Base-by-base conservation (phyloP, 2,329 filamentous ascomycete species). In the Colletotrichum sojae region DNA sequence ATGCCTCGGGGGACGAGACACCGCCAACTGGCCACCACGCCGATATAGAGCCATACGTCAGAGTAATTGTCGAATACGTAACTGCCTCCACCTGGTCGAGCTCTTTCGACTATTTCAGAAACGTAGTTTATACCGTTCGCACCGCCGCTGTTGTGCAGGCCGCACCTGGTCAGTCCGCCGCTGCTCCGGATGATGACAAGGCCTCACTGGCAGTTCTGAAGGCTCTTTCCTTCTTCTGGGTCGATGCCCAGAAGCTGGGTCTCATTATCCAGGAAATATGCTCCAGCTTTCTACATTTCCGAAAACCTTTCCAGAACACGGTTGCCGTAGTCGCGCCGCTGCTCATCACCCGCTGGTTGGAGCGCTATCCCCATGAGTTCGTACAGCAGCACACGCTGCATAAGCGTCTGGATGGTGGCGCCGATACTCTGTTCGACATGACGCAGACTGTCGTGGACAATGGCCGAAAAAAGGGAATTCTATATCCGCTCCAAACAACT, bases 351-450 rank as follows among this genome's bases (percentile, higher is more conserved):
- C 83, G 89, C 71, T 92, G 90, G 90, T 84, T 92, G 43, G 89
- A 91, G 73, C 85, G 89, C 10, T 88, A 87, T 72, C 90, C 90
- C 1, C 79, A 84, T 43, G 90, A 92, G 76, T 92, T 92, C 75
- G 86, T 91, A 54, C 83, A 86, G 66, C 80, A 92, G 67, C 90
- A 92, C 76, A 84, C 84, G 16, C 82, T 84, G 67, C 88, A 88
- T 71, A 88, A 84, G 73, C 85, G 88, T 74, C 83, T 92, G n/a
- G 90, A 92, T 72, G 88, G 86, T 55, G 88, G 88, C 10, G 86
- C 89, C 5, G 90, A 92, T 75, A 91, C 89, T 0, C 81, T 92
- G 25, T 92, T 92, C 75, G 90, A 92, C 73, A 92, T 92, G 88
- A 86, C 88, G 5, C 86, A 89, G 71, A 88, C 88, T 3, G 84